Conservation (phyloP, 1,284 basidiomycete species). For the Trametes hirsuta region DNA sequence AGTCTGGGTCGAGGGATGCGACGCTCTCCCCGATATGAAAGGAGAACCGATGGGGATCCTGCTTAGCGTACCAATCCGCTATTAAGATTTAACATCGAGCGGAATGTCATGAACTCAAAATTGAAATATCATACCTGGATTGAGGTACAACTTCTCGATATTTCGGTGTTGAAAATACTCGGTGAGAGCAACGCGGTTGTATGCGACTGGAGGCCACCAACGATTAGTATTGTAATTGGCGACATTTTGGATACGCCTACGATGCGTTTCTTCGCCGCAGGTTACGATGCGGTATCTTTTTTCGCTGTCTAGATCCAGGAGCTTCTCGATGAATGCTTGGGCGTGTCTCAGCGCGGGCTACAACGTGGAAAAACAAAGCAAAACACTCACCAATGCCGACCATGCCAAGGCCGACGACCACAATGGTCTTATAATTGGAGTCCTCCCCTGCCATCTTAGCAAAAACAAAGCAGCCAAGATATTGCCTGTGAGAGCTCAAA, state of each 20-base stretch:
- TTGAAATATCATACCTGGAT: constrained; percentile 42
- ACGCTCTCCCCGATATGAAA: constrained; percentile 62
- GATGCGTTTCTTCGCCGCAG: constrained; percentile 57
- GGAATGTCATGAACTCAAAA: background rate
- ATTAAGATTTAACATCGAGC: background rate
- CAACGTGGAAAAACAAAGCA: background rate
- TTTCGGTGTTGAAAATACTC: constrained; percentile 69
- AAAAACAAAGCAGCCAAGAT: background rate
- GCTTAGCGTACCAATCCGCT: constrained; percentile 63
- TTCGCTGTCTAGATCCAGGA: constrained; percentile 55
- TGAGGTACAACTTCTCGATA: constrained; percentile 69
- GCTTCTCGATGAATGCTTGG: constrained; percentile 67
- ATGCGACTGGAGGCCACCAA: constrained; percentile 34
- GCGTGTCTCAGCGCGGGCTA: background rate
- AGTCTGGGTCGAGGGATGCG: constrained; percentile 46
- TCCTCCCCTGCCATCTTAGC: background rate
- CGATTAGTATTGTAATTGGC: background rate
- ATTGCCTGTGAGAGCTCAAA: too few species aligned
- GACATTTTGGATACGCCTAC: constrained; percentile 18
- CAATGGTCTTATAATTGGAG: constrained; percentile 36
- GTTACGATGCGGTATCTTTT: constrained; percentile 60
- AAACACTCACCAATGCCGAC: constrained; percentile 58
- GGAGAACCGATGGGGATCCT: constrained; percentile 53
- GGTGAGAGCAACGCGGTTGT: constrained; percentile 62
- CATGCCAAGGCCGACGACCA: constrained; percentile 72